phyloP scores from a whole-genome alignment of 306 rosid genomes.

The Leucaena leucocephala region DNA sequence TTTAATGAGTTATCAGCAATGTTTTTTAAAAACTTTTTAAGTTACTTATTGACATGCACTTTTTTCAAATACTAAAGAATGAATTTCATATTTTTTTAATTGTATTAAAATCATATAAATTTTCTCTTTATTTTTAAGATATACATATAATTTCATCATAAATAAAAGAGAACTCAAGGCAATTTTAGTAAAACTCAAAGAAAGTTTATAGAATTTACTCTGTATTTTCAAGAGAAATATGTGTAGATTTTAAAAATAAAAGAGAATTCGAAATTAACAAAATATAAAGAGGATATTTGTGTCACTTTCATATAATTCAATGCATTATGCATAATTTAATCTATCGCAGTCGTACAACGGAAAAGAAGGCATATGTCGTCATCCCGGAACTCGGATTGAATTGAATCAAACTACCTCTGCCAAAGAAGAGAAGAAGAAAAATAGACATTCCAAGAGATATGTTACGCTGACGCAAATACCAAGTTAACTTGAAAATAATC shows the following conservation, averaged over 20 bases:
- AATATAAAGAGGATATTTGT: neutral
- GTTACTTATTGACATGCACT: neutral
- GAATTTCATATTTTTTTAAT: neutral
- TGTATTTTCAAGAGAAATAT: neutral
- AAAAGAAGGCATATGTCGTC: neutral
- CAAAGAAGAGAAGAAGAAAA: neutral
- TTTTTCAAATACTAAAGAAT: neutral
- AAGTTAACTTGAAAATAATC: neutral
- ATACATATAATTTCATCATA: neutral
- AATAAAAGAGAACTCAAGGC: neutral
- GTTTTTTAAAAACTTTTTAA: neutral
- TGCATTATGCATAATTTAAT: too few relatives aligned
- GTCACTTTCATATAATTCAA: too few relatives aligned
- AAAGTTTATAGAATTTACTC: too few relatives aligned
- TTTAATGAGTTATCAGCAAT: neutral
- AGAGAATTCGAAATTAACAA: too few relatives aligned
- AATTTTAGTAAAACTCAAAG: too few relatives aligned
- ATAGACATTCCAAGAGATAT: neutral
- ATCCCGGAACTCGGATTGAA: neutral
- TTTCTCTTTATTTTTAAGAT: too few relatives aligned
- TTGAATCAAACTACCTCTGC: neutral
- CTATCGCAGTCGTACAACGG: too few relatives aligned
- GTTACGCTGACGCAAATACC: neutral
- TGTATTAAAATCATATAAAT: neutral
- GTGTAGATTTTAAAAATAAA: neutral